phyloP scores from a whole-genome alignment of 129 eudicot species.

The Mikania micrantha region DNA sequence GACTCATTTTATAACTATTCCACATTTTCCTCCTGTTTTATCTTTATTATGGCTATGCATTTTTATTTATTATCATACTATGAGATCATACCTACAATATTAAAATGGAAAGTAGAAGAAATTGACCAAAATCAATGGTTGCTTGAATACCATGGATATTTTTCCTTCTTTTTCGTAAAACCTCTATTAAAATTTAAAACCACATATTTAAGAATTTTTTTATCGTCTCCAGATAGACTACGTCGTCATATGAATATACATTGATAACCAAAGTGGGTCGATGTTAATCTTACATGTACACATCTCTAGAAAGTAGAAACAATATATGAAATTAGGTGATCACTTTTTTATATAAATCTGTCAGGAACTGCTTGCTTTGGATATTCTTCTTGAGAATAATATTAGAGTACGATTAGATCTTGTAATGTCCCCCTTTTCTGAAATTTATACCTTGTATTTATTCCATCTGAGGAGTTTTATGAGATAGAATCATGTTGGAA shows the following conservation, averaged over 20 bases:
- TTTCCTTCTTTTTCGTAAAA: not conserved
- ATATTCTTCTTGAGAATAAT: not conserved
- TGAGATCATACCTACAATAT: not conserved
- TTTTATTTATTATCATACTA: not conserved
- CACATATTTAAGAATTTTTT: not conserved
- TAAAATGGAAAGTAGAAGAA: constrained; percentile 1
- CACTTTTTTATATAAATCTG: not conserved
- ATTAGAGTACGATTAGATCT: not conserved
- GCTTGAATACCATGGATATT: too few relatives aligned
- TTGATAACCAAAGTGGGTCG: not conserved
- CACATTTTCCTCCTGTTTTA: not conserved
- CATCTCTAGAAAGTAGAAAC: not conserved
- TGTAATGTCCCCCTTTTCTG: not conserved
- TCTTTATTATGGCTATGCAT: not conserved
- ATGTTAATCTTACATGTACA: not conserved
- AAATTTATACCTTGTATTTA: not conserved
- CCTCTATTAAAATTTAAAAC: not conserved
- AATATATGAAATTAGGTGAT: not conserved
- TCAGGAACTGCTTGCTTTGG: not conserved
- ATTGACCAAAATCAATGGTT: not conserved
- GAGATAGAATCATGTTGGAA: not conserved
- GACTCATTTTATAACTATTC: not conserved
- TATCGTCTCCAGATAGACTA: not conserved
- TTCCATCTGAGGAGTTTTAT: not conserved
- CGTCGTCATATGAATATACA: not conserved